A percentile compares a stretch with the other conserved stretches of the same genome.
Evolutionary conservation across 202 grass and related monocot genomes (phyloP).

Genomic region (Miscanthus sacchariflorus): DNA sequence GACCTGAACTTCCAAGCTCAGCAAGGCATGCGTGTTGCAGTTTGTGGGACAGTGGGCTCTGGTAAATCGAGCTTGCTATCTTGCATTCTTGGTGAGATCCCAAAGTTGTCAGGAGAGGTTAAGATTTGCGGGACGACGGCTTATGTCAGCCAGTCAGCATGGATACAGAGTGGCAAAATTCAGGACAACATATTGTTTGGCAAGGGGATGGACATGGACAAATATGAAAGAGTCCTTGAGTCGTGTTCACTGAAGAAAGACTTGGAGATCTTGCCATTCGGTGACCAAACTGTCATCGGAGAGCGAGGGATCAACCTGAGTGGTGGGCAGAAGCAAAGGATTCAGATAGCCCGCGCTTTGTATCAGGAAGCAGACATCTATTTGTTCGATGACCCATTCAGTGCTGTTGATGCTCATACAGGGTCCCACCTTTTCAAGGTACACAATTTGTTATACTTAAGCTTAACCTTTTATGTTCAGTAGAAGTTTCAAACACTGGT

Average conservation of each 20-base stretch:
- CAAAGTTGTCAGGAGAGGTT: conserved; percentile 32
- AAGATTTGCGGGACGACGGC: not conserved
- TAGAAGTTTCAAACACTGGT: not conserved
- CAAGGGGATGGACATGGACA: conserved; percentile 17
- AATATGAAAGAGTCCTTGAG: conserved; percentile 35
- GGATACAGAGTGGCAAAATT: conserved; percentile 30
- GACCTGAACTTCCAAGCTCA: conserved; percentile 20
- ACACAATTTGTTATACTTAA: not conserved
- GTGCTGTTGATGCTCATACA: conserved; percentile 28
- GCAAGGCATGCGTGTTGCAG: conserved; percentile 12
- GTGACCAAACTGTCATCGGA: conserved; percentile 30
- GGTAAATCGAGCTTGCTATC: conserved; percentile 34
- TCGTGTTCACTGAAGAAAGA: conserved; percentile 30
- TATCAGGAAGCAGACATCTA: conserved; percentile 30
- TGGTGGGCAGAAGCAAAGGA: conserved; percentile 21
- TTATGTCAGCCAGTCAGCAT: conserved; percentile 37
- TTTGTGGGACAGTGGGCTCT: conserved; percentile 25
- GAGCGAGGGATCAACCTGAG: conserved; percentile 34
- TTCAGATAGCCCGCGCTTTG: conserved; percentile 30
- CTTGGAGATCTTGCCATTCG: conserved; percentile 20
- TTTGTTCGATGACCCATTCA: conserved; percentile 35
- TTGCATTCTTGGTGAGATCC: conserved; percentile 30
- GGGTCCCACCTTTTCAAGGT: conserved; percentile 36
- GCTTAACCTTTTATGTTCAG: not conserved
- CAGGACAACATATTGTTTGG: conserved; percentile 36